A percentile compares a stretch with the other conserved stretches of the same genome.
Evolutionary conservation across 495 filamentous ascomycete species (phyloP).

Genomic region (Daldinia loculata): DNA sequence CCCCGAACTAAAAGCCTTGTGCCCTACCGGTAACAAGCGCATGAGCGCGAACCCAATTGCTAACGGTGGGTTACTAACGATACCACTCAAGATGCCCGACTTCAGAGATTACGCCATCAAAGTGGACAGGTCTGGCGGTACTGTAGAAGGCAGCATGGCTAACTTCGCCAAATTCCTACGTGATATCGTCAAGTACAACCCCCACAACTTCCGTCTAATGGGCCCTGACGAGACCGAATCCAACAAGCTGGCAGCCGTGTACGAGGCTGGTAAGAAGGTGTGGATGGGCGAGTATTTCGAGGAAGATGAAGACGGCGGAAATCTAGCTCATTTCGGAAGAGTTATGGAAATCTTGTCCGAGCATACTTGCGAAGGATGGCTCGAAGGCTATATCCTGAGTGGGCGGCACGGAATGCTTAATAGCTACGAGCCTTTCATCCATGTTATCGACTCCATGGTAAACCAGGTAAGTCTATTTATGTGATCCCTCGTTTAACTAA

Average conservation of each 20-base stretch:
- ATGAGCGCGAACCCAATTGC: constrained; percentile 78
- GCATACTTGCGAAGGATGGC: constrained; percentile 79
- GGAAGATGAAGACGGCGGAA: constrained; percentile 74
- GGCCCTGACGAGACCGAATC: constrained; percentile 81
- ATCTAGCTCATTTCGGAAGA: constrained; percentile 67
- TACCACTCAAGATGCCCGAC: constrained; percentile 69
- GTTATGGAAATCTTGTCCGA: constrained; percentile 83
- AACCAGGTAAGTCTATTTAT: constrained; percentile 58
- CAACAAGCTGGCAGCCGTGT: constrained; percentile 74
- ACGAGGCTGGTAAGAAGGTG: constrained; percentile 75
- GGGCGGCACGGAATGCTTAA: constrained; percentile 77
- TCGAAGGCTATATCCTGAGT: constrained; percentile 76
- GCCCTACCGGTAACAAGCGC: constrained; percentile 66
- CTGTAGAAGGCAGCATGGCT: constrained; percentile 64
- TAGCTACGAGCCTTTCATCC: constrained; percentile 81
- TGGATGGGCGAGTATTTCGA: constrained; percentile 80
- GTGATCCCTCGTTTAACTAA: background rate
- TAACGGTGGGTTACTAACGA: constrained; percentile 70
- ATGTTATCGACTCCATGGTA: constrained; percentile 82
- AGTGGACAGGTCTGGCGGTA: constrained; percentile 62
- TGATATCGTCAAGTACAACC: constrained; percentile 68
- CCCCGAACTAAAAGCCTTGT: constrained; percentile 65
- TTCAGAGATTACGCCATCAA: constrained; percentile 68
- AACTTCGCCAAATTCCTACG: constrained; percentile 71
- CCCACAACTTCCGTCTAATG: constrained; percentile 72